A percentile compares a stretch with the other conserved stretches of the same genome.
Evolutionary conservation across 805 yeast species (phyloP).

Genomic region (Myxozyma lipomycoides): DNA sequence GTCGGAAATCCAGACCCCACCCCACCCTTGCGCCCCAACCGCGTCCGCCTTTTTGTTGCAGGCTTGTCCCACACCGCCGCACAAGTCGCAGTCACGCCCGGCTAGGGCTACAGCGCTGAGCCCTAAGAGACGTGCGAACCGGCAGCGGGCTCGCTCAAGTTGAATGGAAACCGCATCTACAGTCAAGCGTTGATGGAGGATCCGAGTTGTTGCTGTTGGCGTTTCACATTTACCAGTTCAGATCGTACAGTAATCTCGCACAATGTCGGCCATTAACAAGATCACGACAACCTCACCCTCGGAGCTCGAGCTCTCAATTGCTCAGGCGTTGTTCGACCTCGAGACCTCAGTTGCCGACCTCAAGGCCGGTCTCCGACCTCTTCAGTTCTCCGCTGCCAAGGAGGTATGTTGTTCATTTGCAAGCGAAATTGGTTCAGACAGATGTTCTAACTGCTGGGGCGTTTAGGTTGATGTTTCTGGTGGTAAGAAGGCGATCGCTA

Average conservation of each 20-base stretch:
- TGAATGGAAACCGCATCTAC: too few relatives aligned
- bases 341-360: constrained; percentile 90
- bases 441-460: background rate
- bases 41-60: background rate
- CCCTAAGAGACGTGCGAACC: too few relatives aligned
- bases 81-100: background rate
- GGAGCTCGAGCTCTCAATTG: constrained; percentile 98
- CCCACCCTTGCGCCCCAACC: background rate
- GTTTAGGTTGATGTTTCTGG: constrained; percentile 82
- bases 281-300: constrained; percentile 84
- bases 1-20: background rate
- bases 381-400: constrained; percentile 97
- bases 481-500: constrained; percentile 97
- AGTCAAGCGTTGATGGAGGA: too few relatives aligned
- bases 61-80: background rate
- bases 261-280: constrained; percentile 95
- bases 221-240: too few relatives aligned
- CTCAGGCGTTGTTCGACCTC: constrained; percentile 96
- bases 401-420: constrained; percentile 52
- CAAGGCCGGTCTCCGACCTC: constrained; percentile 96
- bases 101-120: background rate
- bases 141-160: too few relatives aligned
- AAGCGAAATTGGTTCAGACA: background rate
- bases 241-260: too few relatives aligned
- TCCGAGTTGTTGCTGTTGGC: too few relatives aligned